These are phyloP conservation scores for Aquanectria penicillioides DNA, from an alignment of 2,329 filamentous ascomycete species.

Conservation along the genomic window DNA sequence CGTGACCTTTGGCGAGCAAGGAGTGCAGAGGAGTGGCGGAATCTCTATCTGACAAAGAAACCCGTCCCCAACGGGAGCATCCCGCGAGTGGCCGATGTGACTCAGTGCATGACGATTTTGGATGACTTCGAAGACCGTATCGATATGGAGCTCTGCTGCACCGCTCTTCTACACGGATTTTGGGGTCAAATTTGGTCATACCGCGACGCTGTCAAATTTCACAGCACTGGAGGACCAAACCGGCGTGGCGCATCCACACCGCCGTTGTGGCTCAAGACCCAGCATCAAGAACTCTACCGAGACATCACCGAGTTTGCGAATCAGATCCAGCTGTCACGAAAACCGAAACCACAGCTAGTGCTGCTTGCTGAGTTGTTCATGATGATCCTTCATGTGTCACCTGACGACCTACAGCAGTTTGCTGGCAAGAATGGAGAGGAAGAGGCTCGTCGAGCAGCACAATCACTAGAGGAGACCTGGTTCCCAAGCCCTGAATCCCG, in stretches of 20 bases:
- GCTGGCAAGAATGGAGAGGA: slow-evolving; percentile 35
- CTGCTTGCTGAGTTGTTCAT: slow-evolving; percentile 38
- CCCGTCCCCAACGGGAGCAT: slow-evolving; percentile 18
- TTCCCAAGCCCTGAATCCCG: slow-evolving; percentile 28
- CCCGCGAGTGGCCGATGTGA: slow-evolving; percentile 32
- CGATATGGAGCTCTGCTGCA: slow-evolving; percentile 33
- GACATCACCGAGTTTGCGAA: slow-evolving; percentile 29
- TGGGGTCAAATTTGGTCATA: slow-evolving; percentile 40
- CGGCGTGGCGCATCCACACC: slow-evolving; percentile 16
- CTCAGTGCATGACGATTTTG: slow-evolving; percentile 27
- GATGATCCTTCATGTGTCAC: slow-evolving; percentile 39
- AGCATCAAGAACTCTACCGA: slow-evolving; percentile 38
- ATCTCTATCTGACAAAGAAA: slow-evolving; percentile 28
- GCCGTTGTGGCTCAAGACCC: slow-evolving; percentile 31
- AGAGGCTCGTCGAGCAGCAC: slow-evolving; percentile 28
- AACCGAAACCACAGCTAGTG: slow-evolving; percentile 22
- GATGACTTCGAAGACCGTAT: slow-evolving; percentile 30
- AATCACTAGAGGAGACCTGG: slow-evolving; percentile 31
- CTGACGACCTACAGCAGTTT: slow-evolving; percentile 33
- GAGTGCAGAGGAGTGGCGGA: slow-evolving; percentile 32
- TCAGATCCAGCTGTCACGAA: slow-evolving; percentile 21
- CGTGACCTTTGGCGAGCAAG: slow-evolving; percentile 35
- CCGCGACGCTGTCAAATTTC: slow-evolving; percentile 31
- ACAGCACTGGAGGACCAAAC: slow-evolving; percentile 10
- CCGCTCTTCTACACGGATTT: slow-evolving; percentile 31